These are phyloP conservation scores for Xylariaceae sp. DNA, from an alignment of 2,329 filamentous ascomycete species.

Conservation along the genomic window DNA sequence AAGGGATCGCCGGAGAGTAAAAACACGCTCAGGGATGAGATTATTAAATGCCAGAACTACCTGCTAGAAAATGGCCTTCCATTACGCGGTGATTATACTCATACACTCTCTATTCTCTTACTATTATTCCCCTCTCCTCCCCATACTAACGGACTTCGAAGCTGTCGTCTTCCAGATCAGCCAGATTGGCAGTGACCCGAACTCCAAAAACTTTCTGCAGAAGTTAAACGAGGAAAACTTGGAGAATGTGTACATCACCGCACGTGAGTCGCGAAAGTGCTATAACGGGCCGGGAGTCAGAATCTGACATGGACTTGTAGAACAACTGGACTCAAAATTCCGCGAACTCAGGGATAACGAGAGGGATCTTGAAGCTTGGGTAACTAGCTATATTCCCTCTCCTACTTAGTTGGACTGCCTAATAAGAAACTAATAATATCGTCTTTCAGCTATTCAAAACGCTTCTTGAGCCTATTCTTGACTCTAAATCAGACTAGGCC, in stretches of 20 bases:
- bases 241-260: slow-evolving; percentile 22
- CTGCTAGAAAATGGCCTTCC: slow-evolving; percentile 16
- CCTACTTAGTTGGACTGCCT: neutral
- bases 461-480: slow-evolving; percentile 22
- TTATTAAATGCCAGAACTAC: slow-evolving; percentile 17
- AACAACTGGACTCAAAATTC: slow-evolving; percentile 18
- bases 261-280: slow-evolving; percentile 8
- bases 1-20: slow-evolving; percentile 7
- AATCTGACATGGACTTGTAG: neutral
- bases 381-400: neutral
- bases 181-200: slow-evolving; percentile 20
- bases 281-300: too few relatives aligned
- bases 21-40: slow-evolving; percentile 16
- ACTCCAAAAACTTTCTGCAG: slow-evolving; percentile 17
- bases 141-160: slow-evolving; percentile 4
- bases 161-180: slow-evolving; percentile 24
- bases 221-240: slow-evolving; percentile 15
- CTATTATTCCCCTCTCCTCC: too few relatives aligned
- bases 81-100: slow-evolving; percentile 5
- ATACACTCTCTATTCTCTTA: too few relatives aligned
- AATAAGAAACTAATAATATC: slow-evolving; percentile 1
- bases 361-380: slow-evolving; percentile 20
- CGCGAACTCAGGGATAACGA: slow-evolving; percentile 18
- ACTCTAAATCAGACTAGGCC: slow-evolving; percentile 4
- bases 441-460: slow-evolving; percentile 16